phyloP scores from a whole-genome alignment of 192 early-diverging fungal genomes.

The Thoreauomyces humboldtii region DNA sequence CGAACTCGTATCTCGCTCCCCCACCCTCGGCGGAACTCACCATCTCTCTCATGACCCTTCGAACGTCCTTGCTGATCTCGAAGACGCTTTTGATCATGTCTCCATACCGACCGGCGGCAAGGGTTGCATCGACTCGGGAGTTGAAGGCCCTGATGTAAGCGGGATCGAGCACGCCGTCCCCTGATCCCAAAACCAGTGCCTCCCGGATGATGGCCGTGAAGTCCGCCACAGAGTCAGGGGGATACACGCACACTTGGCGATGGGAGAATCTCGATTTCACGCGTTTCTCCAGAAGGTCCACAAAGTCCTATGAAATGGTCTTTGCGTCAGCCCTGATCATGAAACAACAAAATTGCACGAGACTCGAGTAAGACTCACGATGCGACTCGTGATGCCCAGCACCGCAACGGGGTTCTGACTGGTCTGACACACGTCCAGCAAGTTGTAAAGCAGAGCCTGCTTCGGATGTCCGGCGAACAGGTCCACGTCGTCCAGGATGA shows the following conservation, averaged over 20 bases:
- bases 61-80: slow-evolving; percentile 19
- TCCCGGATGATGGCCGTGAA: slow-evolving; percentile 57
- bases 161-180: slow-evolving; percentile 1
- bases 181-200: slow-evolving; percentile 32
- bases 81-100: slow-evolving; percentile 1
- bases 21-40: slow-evolving; percentile 17
- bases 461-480: slow-evolving; percentile 88
- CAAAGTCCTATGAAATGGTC: slow-evolving; percentile 67
- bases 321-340: too few relatives aligned
- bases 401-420: slow-evolving; percentile 82
- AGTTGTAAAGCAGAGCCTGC: slow-evolving; percentile 88
- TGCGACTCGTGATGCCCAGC: slow-evolving; percentile 76
- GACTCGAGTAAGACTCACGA: too few relatives aligned
- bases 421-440: slow-evolving; percentile 88
- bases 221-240: slow-evolving; percentile 50
- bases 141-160: slow-evolving; percentile 26
- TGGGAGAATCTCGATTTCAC: slow-evolving; percentile 95
- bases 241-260: slow-evolving; percentile 71
- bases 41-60: slow-evolving; percentile 23
- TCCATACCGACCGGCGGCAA: neutral
- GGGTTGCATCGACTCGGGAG: neutral
- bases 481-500: slow-evolving; percentile 94
- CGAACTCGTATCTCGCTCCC: too few relatives aligned
- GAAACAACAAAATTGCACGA: neutral
- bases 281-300: slow-evolving; percentile 87